phyloP scores from a whole-genome alignment of 2,329 filamentous ascomycete genomes.

The Grosmannia serpens region DNA sequence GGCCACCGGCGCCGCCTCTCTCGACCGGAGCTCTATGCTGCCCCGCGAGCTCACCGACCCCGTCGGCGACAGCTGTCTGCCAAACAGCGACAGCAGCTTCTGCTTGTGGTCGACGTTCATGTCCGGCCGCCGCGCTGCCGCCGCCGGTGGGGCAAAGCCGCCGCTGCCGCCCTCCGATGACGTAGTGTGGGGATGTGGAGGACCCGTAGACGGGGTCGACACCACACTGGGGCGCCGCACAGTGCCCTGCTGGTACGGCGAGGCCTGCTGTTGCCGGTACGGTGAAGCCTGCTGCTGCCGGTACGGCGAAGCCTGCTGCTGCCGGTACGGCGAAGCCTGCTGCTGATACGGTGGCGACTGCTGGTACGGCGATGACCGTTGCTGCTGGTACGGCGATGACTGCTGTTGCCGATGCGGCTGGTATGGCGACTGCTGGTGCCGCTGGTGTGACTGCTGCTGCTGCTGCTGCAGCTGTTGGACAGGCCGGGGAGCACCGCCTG shows the following conservation, averaged over 20 bases:
- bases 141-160: neutral
- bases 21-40: neutral
- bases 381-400: neutral
- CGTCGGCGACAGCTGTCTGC: constrained; percentile 25
- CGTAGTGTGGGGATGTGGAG: neutral
- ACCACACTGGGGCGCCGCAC: neutral
- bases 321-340: neutral
- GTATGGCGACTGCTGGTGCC: neutral
- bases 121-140: constrained; percentile 14
- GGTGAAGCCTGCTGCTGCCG: neutral
- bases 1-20: neutral
- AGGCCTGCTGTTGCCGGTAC: neutral
- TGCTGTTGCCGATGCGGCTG: neutral
- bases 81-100: constrained; percentile 51
- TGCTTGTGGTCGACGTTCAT: constrained; percentile 30
- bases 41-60: constrained; percentile 6
- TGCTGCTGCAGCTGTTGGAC: neutral
- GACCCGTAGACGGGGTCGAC: neutral
- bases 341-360: neutral
- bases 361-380: neutral
- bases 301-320: neutral
- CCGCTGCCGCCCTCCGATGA: neutral
- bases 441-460: neutral
- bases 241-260: neutral
- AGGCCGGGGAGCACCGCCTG: neutral